Conservation (phyloP, 2,329 filamentous ascomycete genomes). For the Onygena corvina region DNA sequence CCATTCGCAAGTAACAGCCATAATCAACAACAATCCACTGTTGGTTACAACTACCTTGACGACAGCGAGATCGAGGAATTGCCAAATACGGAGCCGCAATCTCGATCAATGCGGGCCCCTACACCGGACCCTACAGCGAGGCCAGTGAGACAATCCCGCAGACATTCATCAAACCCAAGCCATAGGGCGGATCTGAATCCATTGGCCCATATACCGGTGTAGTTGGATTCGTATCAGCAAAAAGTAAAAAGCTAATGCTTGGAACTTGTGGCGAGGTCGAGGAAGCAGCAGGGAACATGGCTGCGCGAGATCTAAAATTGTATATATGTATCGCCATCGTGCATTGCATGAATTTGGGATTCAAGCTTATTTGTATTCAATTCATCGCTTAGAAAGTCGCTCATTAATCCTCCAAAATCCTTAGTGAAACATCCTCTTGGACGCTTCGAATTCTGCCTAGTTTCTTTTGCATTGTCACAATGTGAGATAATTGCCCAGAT, state of each 20-base stretch:
- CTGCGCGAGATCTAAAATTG: background rate
- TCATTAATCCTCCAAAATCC: no score
- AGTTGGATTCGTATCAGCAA: background rate
- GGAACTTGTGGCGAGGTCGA: background rate
- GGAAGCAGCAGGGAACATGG: background rate
- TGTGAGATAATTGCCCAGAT: no score
- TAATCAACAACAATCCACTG: background rate
- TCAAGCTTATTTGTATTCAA: no score
- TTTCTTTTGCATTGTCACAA: no score
- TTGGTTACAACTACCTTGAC: background rate
- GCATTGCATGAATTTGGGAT: background rate
- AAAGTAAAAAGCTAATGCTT: background rate
- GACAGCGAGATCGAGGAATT: background rate
- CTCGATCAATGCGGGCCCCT: constrained; percentile 1
- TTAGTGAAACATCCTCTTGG: no score
- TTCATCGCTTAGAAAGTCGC: no score
- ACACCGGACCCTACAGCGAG: background rate
- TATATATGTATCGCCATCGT: background rate
- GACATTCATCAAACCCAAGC: background rate
- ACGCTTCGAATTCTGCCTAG: no score
- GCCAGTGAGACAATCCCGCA: constrained; percentile 2
- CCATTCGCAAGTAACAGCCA: background rate
- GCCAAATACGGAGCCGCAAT: background rate
- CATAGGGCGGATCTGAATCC: background rate
- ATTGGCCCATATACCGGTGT: background rate